Evolutionary conservation across 1,284 basidiomycete species (phyloP), one percentile per base, ranked within the genome.

Genomic region (Stereum hirsutum): DNA sequence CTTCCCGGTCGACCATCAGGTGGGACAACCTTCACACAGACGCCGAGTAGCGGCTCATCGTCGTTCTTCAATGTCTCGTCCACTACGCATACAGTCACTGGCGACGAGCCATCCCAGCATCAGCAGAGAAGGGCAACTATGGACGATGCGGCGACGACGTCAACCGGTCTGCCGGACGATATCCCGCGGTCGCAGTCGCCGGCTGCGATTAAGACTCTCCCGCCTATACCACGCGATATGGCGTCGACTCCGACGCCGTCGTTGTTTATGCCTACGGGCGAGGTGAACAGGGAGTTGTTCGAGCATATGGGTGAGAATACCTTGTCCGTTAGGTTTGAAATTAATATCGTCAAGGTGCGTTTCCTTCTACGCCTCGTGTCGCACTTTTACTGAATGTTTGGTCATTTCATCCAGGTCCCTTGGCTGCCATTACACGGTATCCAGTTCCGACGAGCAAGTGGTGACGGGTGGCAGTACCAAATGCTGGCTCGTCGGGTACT

Each of bases 391-490:
- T 35, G 35, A n/a, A 25, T 53, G 36, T 41, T 34, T 41, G 24
- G 39, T 37, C 20, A 39, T 37, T 36, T 49, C 53, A 4, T 37
- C 4, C 55, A 95, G 89, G 89, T 97, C 15, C 95, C 95, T 25
- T 89, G 87, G 74, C 63, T 99, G 46, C 91, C 94, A 1, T 69
- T 99, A 25, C 90, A 97, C 58, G 95, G 95, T 1, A 84, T 99
- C 46, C 95, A 98, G 59, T 99, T 99, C 70, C 81, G 94, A 43
- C 74, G 95, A 45, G 78, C 88, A 0, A 81, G 89, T 35, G 94
- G 94, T 3, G 92, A 97, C 53, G 90, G 90, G 2, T 97, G 93
- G 94, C 92, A 97, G 65, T 96, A 97, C 61, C 89, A 93, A 60
- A 93, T 92, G 86, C 74, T 98, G 39, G 94, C 93, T n/a, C 80